Conservation (phyloP, 2,329 filamentous ascomycete species). For the Zasmidium cellare region DNA sequence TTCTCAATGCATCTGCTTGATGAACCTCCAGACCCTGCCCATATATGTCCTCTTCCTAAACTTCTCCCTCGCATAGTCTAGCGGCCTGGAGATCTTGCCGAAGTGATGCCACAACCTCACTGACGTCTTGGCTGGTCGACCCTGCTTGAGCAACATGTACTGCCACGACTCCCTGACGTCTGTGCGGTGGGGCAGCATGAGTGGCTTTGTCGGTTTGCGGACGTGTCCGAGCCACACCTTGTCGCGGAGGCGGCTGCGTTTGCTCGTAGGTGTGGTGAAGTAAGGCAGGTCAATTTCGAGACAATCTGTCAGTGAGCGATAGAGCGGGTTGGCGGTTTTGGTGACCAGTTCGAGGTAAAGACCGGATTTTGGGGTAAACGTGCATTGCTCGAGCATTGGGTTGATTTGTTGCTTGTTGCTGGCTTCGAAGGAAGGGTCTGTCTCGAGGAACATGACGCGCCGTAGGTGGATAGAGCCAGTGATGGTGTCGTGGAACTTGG, state of each 20-base stretch:
- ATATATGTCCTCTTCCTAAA: background rate
- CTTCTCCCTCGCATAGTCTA: background rate
- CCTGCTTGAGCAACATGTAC: background rate
- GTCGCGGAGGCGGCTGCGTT: background rate
- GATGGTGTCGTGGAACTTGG: background rate
- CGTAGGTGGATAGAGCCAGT: constrained; percentile 13
- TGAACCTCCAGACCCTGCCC: background rate
- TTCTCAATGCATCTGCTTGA: background rate
- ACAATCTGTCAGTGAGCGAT: background rate
- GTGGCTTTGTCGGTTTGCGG: background rate
- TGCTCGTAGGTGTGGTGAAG: background rate
- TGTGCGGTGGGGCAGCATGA: background rate
- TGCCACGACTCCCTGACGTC: background rate
- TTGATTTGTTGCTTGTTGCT: background rate
- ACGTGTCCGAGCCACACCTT: background rate
- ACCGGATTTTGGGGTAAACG: background rate
- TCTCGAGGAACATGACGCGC: background rate
- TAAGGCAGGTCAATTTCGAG: background rate
- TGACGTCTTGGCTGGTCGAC: background rate
- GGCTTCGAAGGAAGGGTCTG: background rate
- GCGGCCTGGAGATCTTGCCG: background rate
- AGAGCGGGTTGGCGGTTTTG: background rate
- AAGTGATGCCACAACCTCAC: background rate
- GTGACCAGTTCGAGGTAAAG: background rate
- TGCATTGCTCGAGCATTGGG: background rate